Evolutionary conservation across 2,329 filamentous ascomycete genomes (phyloP), one percentile per base, ranked within the genome.

Genomic region (Trichophyton mentagrophytes): DNA sequence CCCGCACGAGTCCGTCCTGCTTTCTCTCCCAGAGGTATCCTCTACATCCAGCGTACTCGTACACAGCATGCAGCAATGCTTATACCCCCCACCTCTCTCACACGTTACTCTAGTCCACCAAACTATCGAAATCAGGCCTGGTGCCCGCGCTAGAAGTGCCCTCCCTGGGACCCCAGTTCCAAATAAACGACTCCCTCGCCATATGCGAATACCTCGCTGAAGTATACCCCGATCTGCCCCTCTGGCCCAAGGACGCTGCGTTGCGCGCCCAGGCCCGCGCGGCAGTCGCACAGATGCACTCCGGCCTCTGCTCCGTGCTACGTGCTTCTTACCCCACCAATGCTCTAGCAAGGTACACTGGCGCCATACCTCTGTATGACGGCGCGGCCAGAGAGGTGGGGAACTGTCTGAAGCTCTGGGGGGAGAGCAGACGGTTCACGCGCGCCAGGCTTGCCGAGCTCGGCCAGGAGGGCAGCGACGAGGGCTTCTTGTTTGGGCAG

Each of bases 141-240:
- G 70, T 71, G 40, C 71, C 71, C n/a, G 57, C 67, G 9, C 62
- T 72, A 0, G 60, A 66, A 63, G 66, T 64, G 33, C 65, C 62
- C 36, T 68, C 69, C 8, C 61, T 71, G 9, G 61, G 61, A 25
- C 33, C 46, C n/a, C 22, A 30, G 3, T 42, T 61, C 57, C 64
- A 61, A 51, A 65, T 72, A 36, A 65, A 65, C 20, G 71, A 72
- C 60, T 69, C 68, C 9, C 68, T 72, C 49, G 64, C 71, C 15
- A 72, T 72, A 44, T 70, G 67, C 62, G 70, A 72, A 60, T 72
- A 68, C 47, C 68, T 72, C 40, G 70, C 71, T 8, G 71, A 71
- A 40, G 67, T 68, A 4, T 61, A 70, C 55, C 69, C 70, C 0
- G 62, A 69, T 0, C 63, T 71, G 0, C 58, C 61, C 4, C 64